Evolutionary conservation across 2,329 filamentous ascomycete species (phyloP).

Genomic region (Fusarium newnesense): DNA sequence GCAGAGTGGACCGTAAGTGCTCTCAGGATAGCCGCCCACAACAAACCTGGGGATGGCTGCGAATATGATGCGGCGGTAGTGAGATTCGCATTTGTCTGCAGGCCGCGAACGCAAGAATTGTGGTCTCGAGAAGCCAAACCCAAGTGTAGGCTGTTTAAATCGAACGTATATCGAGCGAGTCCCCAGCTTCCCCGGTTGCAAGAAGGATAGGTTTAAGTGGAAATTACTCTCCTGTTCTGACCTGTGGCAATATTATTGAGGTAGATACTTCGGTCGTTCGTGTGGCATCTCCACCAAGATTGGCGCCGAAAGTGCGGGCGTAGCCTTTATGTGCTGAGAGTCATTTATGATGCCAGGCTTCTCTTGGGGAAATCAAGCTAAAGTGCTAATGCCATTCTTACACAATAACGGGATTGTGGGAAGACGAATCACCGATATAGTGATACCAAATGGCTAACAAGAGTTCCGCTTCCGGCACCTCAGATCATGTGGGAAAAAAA

Average conservation of each 20-base stretch:
- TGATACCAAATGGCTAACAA: background rate
- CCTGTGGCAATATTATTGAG: background rate
- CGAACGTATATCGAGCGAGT: background rate
- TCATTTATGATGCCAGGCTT: background rate
- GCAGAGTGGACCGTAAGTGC: background rate
- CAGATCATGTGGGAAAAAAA: background rate
- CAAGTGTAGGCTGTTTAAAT: background rate
- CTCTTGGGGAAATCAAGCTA: background rate
- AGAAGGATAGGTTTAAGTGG: background rate
- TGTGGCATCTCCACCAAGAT: background rate
- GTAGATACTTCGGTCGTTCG: background rate
- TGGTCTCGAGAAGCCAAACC: background rate
- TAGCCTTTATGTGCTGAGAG: background rate
- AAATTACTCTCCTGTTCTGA: background rate
- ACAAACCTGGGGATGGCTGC: background rate
- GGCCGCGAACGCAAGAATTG: background rate
- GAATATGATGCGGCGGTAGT: background rate
- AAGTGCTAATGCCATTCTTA: background rate
- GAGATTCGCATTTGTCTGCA: background rate
- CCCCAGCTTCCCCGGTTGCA: background rate
- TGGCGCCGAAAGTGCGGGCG: background rate
- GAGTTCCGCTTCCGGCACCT: background rate
- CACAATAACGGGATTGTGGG: background rate
- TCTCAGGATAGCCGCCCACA: background rate
- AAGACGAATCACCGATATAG: background rate